Evolutionary conservation across 2,329 filamentous ascomycete species (phyloP), one percentile per base, ranked within the genome.

Genomic region (Biscogniauxia mediterranea): DNA sequence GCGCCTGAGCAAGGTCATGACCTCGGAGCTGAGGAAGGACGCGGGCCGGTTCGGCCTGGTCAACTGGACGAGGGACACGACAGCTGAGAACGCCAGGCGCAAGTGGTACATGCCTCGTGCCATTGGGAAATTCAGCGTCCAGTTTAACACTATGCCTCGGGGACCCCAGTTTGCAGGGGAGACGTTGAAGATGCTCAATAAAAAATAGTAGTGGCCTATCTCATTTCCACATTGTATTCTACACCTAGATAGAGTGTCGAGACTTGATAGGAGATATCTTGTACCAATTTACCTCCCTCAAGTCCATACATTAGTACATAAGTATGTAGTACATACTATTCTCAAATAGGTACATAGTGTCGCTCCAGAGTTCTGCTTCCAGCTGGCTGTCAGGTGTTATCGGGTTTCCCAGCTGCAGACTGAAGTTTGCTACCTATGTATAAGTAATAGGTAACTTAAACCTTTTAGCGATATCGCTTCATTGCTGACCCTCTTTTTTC

Each of bases 21-120:
- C 79, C 1, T 63, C 64, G 1, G 77, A 79, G 23, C 70, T 81
- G 26, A 61, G 38, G 25, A 74, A 74, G 1, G 69, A 59, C 4
- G 68, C 57, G 25, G 66, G 64, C 55, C 66, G 76, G 5, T 59
- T 78, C 8, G 76, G 78, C 26, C 74, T 78, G 55, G 77, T 79
- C 59, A 80, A 79, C 62, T 70, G 76, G 32, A 67, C 67, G 21
- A 66, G 75, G 8, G 75, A 76, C 54, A 72, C 68, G 2, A 28
- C 65, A 0, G 66, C 66, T 3, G 71, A 71, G 52, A 71, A 73
- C 32, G 65, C 70, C 7, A 25, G 50, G 15, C 63, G 76, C 53
- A 71, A 66, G 58, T 79, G 75, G 74, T 79, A 76, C 63, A 73
- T 70, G 58, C 78, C 73, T 63, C 67, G 71, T 19, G 75, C 74